Conservation (phyloP, 2,329 filamentous ascomycete genomes). For the Scytalidium lignicola region DNA sequence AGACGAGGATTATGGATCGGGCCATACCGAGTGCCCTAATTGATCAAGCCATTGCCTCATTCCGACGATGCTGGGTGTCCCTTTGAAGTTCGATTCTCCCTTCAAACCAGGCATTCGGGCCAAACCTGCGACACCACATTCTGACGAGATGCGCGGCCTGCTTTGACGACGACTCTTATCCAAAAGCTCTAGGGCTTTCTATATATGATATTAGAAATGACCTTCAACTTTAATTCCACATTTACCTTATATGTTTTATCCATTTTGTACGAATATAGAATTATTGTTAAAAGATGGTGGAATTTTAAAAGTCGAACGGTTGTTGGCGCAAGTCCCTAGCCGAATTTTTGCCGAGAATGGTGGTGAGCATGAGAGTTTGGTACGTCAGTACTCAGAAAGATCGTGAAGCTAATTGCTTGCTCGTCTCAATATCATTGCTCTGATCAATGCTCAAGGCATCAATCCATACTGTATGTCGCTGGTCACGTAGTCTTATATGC, state of each 20-base stretch:
- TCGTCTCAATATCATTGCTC: conserved; percentile 17
- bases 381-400: no score
- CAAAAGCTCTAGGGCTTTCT: not conserved
- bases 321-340: no score
- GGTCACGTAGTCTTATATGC: conserved; percentile 6
- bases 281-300: no score
- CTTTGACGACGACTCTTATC: not conserved
- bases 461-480: conserved; percentile 19
- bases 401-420: conserved; percentile 18
- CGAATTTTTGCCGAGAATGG: no score
- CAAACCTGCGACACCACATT: not conserved
- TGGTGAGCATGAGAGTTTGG: no score
- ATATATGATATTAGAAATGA: not conserved
- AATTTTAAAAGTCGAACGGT: no score
- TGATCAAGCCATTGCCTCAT: conserved; percentile 74
- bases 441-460: conserved; percentile 28
- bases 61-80: conserved; percentile 52
- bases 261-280: no score
- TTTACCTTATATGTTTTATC: not conserved
- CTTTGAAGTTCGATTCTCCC: not conserved
- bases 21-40: conserved; percentile 63
- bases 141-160: not conserved
- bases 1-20: not conserved
- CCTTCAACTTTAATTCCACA: not conserved
- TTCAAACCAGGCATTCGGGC: not conserved